Evolutionary conservation across 768 basidiomycete species (phyloP).

Genomic region (Suillus placidus): DNA sequence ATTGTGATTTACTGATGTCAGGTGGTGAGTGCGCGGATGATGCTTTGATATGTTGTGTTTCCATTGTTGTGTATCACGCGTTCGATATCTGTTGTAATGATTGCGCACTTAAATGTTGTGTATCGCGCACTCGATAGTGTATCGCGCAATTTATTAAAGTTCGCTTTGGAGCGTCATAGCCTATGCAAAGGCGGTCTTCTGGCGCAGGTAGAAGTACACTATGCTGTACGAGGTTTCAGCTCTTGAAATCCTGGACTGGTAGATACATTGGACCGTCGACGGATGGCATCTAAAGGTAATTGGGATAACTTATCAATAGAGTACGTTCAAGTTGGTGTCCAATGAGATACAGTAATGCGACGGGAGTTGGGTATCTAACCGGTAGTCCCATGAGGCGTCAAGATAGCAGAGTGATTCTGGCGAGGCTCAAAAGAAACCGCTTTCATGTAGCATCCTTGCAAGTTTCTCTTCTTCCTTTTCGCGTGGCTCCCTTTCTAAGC

Average conservation of each 20-base stretch:
- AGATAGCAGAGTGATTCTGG: neutral
- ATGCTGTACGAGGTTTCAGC: too few relatives aligned
- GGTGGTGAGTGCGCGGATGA: too few relatives aligned
- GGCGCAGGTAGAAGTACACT: too few relatives aligned
- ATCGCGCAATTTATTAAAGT: too few relatives aligned
- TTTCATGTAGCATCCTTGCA: constrained; percentile 42
- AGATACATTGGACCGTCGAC: neutral
- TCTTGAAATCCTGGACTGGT: neutral
- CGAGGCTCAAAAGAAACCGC: constrained; percentile 37
- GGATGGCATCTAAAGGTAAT: neutral
- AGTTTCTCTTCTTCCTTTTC: constrained; percentile 57
- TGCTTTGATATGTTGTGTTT: too few relatives aligned
- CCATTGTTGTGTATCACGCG: too few relatives aligned
- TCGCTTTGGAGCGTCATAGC: too few relatives aligned
- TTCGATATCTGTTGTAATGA: too few relatives aligned
- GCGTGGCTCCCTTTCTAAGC: constrained; percentile 53
- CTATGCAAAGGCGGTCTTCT: too few relatives aligned
- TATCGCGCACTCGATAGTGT: too few relatives aligned
- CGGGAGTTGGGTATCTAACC: neutral
- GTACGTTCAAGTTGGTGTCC: neutral
- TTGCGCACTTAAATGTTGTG: too few relatives aligned
- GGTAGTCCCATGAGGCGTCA: neutral
- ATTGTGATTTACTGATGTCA: too few relatives aligned
- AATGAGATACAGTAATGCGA: neutral
- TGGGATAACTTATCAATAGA: neutral